Conservation (phyloP, 805 yeast species). For the Candida peoriensis region DNA sequence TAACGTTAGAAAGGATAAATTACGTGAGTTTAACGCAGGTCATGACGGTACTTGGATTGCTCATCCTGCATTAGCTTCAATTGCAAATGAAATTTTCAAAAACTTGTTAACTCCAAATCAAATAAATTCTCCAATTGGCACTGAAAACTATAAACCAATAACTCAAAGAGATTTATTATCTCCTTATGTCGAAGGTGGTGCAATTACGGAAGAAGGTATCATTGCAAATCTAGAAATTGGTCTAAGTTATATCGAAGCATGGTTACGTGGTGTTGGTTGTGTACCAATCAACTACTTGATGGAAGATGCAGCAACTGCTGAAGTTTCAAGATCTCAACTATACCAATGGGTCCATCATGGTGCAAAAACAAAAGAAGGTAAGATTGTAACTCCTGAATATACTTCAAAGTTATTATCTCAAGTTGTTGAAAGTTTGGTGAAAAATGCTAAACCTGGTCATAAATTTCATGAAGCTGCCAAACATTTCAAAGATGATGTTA, state of each 20-base stretch:
- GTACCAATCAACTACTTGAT: constrained; percentile 79
- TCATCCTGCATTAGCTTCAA: constrained; percentile 74
- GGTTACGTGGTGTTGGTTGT: constrained; percentile 82
- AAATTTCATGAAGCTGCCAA: constrained; percentile 66
- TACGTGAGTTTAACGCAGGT: constrained; percentile 71
- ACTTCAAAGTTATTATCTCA: constrained; percentile 53
- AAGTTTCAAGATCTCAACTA: constrained; percentile 76
- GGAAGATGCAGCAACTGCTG: constrained; percentile 92
- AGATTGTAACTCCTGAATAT: constrained; percentile 54
- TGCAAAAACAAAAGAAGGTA: constrained; percentile 52
- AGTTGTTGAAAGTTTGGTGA: constrained; percentile 50
- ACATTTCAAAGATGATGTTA: constrained; percentile 67
- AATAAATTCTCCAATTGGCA: constrained; percentile 35
- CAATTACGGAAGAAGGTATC: constrained; percentile 67
- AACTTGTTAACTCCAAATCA: constrained; percentile 84
- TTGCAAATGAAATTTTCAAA: constrained; percentile 68
- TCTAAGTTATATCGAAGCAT: constrained; percentile 75
- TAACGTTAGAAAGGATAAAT: constrained; percentile 69
- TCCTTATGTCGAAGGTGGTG: constrained; percentile 57
- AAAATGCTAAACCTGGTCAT: constrained; percentile 51
- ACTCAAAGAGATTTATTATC: constrained; percentile 53
- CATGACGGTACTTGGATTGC: constrained; percentile 92
- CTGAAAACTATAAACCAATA: constrained; percentile 39
- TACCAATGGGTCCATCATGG: constrained; percentile 82
- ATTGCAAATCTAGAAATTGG: constrained; percentile 71